These are phyloP conservation scores for Pistacia integerrima DNA, from an alignment of 345 rosid species.

Conservation along the genomic window DNA sequence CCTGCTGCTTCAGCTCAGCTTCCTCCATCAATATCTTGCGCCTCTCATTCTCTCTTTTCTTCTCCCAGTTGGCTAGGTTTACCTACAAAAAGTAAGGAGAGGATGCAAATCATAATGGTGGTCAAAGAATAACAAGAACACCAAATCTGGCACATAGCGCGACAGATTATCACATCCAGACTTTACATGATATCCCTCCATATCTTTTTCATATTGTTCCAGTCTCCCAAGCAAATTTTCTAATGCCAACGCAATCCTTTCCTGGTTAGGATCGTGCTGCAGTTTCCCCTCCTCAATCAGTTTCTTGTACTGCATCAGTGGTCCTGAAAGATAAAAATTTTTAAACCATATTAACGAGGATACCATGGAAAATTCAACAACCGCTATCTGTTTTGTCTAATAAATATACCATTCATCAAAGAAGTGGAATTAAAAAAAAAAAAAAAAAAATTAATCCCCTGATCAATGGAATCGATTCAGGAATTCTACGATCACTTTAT, in stretches of 20 bases:
- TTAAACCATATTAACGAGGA: background rate
- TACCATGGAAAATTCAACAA: background rate
- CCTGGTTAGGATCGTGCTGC: constrained; percentile 77
- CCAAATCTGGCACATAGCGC: background rate
- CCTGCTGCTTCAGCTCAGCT: constrained; percentile 74
- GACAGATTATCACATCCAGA: background rate
- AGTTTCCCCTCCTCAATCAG: constrained; percentile 75
- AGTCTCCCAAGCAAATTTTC: constrained; percentile 69
- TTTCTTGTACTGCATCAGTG: constrained; percentile 51
- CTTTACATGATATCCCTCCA: constrained; percentile 81
- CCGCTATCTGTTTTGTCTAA: background rate
- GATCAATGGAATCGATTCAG: background rate
- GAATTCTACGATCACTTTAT: background rate
- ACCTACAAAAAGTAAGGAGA: constrained; percentile 36
- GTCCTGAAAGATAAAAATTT: constrained; percentile 37
- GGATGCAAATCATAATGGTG: constrained; percentile 8
- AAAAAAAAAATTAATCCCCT: too few species aligned
- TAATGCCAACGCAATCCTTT: constrained; percentile 64
- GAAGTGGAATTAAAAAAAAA: background rate
- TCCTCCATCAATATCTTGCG: constrained; percentile 70
- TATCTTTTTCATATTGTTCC: constrained; percentile 78
- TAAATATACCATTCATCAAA: background rate
- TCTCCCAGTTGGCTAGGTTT: constrained; percentile 76
- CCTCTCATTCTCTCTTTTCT: constrained; percentile 67
- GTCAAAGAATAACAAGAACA: constrained; percentile 2